Base-by-base conservation (phyloP, 1,284 basidiomycete genomes). In the Inonotus hispidus region DNA sequence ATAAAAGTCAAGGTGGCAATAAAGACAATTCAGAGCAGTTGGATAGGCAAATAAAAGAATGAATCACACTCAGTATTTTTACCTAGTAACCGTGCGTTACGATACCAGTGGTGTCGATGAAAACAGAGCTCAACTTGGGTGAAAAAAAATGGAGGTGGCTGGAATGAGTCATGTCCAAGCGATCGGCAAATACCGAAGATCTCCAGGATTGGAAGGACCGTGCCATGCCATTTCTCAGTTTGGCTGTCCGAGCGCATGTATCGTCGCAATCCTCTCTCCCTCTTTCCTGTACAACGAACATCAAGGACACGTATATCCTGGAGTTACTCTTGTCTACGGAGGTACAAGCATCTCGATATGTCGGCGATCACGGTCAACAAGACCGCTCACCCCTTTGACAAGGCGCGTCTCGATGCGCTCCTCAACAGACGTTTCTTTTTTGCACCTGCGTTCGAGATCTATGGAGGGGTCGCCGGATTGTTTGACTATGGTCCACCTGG, bases 391-490 rank as follows among this genome's bases (percentile, higher is more conserved):
- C 74, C 88, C 14, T 99, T 99, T 71, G 92, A 95, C 75, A 96
- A 97, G 74, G 68, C 79, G 35, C 84, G 89, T 58, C 82, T 99
- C 54, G 96, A 99, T 71, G 88, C 88, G 32, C 77, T 97, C 61
- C 84, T 98, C 65, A 92, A 90, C 69, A 87, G 92, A 65, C 82
- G 97, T 53, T 99, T 99, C 82, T 99, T 99, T 81, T 98, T 92
- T 74, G 94, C 95, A 10, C 96, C 95, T 58, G 93, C 97, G 1
- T 99, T 99, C 70, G 96, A 99, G 75, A 97, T 98, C 76, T 99
- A 98, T 70, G 94, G 95, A 65, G 93, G 93, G 75, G 91, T 98
- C 64, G 95, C 95, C 63, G 96, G 96, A 64, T 79, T 99, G 46
- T 98, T 96, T 76, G 95, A 97, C 74, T 97, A 95, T 70, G 95